Evolutionary conservation across 2,329 filamentous ascomycete species (phyloP), one percentile per base, ranked within the genome.

Genomic region (Neofusicoccum kwambonambiense): DNA sequence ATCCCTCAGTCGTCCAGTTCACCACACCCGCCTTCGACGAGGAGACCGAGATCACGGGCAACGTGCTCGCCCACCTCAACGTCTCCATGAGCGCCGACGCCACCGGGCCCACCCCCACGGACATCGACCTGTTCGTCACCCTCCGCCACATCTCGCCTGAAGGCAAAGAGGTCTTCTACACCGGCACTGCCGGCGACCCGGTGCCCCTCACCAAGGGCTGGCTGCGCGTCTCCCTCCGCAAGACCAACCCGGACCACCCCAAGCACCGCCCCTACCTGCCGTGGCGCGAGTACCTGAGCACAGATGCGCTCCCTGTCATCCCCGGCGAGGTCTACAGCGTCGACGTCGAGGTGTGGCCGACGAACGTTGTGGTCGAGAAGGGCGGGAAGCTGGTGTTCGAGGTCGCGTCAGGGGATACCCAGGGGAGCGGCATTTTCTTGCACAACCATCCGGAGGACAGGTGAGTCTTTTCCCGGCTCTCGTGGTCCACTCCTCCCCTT

Each of bases 31-130:
- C 86, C 0, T 90, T 91, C 65, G 80, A 83, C n/a, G 66, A 78
- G 6, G 87, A 91, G 69, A 89, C 84, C 0, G 89, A 91, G 70
- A 85, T 92, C 62, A 91, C 89, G 0, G 89, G 89, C 0, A 87
- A 91, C 70, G 78, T 90, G 34, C 79, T 86, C 0, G 87, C 87
- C 0, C 88, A 87, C 68, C 78, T 92, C 3, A 86, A 87, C 66
- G 84, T 90, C 0, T 90, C 88, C 0, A 76, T 80, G 41, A 80
- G 75, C 2, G 72, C 80, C 0, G 70, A 79, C 27, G 70, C 79
- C 2, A 75, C 75, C 1, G 72, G 75, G 1, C 69, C 74, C 1
- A 77, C 75, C 62, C 83, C 82, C 0, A 77, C 75, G 1, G 87
- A 89, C 62, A 88, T 89, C 35, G 87, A 89, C 68, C 44, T 90